Base-by-base conservation (phyloP, 495 filamentous ascomycete species). In the Articulospora tetracladia region DNA sequence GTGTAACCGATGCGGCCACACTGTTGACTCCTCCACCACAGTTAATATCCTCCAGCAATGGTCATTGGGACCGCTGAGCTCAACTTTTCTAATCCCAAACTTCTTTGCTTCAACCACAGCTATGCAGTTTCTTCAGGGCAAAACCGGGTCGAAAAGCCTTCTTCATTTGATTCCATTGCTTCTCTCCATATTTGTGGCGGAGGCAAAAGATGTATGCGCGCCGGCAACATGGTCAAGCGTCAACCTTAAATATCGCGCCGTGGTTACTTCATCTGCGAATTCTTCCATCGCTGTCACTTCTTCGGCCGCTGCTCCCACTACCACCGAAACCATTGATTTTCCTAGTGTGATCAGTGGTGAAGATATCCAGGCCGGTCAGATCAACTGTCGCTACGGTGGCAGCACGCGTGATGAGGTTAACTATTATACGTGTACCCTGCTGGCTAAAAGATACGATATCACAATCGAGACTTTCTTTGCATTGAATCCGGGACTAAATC, bases 401-500 rank as follows among this genome's bases (percentile, higher is more conserved):
- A 36, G 13, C 3, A 66, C 66, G 1, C 6, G 22, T 19, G 57
- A n/a, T 13, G 57, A 10, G 10, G 61, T 70, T 51, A 66, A 68
- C 30, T 66, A 68, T 39, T 66, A 64, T 49, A 66, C 60, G 1
- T 70, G 66, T 30, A 46, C 30, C 8, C 15, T 51, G 24, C 19
- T 68, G 20, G 44, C 63, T 1, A 2, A 49, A 10, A 23, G 2
- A 13, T 63, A 62, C 25, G 26, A 53, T 17, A 59, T 69, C 32
- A 26, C 56, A 22, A 12, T 59, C 41, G 63, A 71, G 11, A 55
- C 20, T 2, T 60, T 72, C 22, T 69, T 68, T 34, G 23, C 0
- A 4, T 53, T 71, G 51, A 72, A 72, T 53, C 67, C 65, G 1
- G n/a, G 15, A 0, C 24, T 72, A 8, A 23, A 54, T 3, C 11